phyloP scores from a whole-genome alignment of 208 protist species.

The Acanthamoeba triangularis region DNA sequence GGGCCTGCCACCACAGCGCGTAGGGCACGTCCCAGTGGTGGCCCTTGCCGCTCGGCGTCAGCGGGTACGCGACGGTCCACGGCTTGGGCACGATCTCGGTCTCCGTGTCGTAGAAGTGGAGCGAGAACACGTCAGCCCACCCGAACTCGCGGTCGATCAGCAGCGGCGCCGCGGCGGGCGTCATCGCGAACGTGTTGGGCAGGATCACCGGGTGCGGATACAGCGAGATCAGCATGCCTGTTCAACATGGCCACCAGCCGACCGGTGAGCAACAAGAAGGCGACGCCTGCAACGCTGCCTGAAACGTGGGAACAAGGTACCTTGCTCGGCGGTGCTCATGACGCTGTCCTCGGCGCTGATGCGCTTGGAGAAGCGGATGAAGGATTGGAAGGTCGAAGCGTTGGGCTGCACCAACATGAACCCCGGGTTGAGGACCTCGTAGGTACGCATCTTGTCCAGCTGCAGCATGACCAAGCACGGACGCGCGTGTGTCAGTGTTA shows the following conservation, averaged over 20 bases:
- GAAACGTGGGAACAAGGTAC: background rate
- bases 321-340: conserved; percentile 48
- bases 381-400: background rate
- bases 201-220: conserved; percentile 24
- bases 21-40: conserved; percentile 27
- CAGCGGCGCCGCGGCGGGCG: background rate
- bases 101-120: conserved; percentile 54
- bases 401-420: conserved; percentile 41
- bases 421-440: conserved; percentile 31
- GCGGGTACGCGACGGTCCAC: conserved; percentile 5
- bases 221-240: conserved; percentile 54
- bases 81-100: conserved; percentile 50
- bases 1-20: conserved; percentile 21
- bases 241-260: background rate
- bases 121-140: background rate
- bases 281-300: background rate
- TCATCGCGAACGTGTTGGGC: conserved; percentile 34
- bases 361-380: background rate
- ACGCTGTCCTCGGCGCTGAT: background rate
- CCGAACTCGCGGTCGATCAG: background rate
- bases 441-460: background rate
- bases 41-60: conserved; percentile 28
- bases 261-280: background rate
- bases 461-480: background rate
- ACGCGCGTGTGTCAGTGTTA: too few species aligned